Percentiles rank a stretch among this genome's conserved stretches.
These are phyloP conservation scores for Amphichorda felina DNA, from an alignment of 2,329 filamentous ascomycete species.

Conservation along the genomic window DNA sequence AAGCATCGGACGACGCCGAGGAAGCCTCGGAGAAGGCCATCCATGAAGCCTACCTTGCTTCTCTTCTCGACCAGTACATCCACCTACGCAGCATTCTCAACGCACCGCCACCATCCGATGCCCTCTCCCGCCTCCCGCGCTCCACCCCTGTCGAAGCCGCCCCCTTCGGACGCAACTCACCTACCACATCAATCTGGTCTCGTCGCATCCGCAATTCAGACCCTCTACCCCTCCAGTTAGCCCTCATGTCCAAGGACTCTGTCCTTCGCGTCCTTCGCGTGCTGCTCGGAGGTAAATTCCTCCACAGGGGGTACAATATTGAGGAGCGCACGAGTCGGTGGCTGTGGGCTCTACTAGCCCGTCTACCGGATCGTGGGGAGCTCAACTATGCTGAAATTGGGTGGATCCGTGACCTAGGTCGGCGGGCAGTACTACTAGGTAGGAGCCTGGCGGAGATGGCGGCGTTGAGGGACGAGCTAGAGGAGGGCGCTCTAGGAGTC, in stretches of 20 bases:
- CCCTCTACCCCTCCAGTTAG: constrained; percentile 46
- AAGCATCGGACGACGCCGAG: constrained; percentile 13
- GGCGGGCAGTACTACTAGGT: constrained; percentile 55
- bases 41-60: constrained; percentile 54
- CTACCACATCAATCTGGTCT: constrained; percentile 39
- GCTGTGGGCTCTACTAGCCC: constrained; percentile 74
- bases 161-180: constrained; percentile 35
- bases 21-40: constrained; percentile 28
- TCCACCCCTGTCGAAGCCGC: constrained; percentile 44
- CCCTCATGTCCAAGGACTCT: constrained; percentile 53
- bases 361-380: constrained; percentile 62
- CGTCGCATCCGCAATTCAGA: constrained; percentile 38
- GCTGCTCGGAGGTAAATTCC: constrained; percentile 51
- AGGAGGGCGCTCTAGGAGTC: constrained; percentile 25
- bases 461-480: constrained; percentile 29
- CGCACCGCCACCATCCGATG: constrained; percentile 36
- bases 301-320: constrained; percentile 46
- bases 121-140: constrained; percentile 38
- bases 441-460: constrained; percentile 41
- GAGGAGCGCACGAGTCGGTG: constrained; percentile 62
- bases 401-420: constrained; percentile 67
- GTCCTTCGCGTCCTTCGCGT: constrained; percentile 57
- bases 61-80: constrained; percentile 53
- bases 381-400: constrained; percentile 66
- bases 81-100: constrained; percentile 52